These are phyloP conservation scores for Nelumbo lutea DNA, from an alignment of 164 flowering plant species.

Conservation along the genomic window DNA sequence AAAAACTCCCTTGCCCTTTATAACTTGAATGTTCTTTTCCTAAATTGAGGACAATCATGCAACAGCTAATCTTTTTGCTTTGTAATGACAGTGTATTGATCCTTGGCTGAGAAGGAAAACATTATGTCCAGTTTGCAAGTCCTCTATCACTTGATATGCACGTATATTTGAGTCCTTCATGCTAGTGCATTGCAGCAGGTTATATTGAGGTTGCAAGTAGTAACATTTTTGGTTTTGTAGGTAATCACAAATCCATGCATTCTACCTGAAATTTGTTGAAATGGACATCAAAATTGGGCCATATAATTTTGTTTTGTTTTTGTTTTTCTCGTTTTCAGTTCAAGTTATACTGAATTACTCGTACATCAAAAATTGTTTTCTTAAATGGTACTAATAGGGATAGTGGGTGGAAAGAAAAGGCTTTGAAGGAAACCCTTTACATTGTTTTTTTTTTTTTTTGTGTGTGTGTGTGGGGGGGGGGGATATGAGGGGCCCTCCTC, in stretches of 20 bases:
- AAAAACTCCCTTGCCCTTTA: conserved; percentile 7
- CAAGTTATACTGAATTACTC: too few species aligned
- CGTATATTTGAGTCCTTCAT: neutral
- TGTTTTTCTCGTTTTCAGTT: too few species aligned
- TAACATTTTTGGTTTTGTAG: neutral
- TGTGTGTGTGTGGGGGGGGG: too few species aligned
- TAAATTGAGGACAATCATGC: neutral
- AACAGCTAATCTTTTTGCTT: neutral
- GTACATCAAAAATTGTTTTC: neutral
- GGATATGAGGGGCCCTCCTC: too few species aligned
- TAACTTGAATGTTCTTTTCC: neutral
- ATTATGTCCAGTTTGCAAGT: conserved; percentile 94
- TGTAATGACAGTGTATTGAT: conserved; percentile 87
- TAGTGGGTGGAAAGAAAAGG: too few species aligned
- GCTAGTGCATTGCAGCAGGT: neutral
- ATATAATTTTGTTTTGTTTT: too few species aligned
- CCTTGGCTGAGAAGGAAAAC: conserved; percentile 77
- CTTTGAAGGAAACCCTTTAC: too few species aligned
- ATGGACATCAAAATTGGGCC: too few species aligned
- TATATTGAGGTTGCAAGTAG: conserved; percentile 1
- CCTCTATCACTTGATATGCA: conserved; percentile 44
- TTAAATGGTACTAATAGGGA: too few species aligned
- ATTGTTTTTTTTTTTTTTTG: too few species aligned
- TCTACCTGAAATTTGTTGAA: neutral
- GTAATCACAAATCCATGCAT: neutral